A percentile compares a stretch with the other conserved stretches of the same genome.
These are phyloP conservation scores for Fusarium concolor DNA, from an alignment of 2,329 filamentous ascomycete genomes.

Conservation along the genomic window DNA sequence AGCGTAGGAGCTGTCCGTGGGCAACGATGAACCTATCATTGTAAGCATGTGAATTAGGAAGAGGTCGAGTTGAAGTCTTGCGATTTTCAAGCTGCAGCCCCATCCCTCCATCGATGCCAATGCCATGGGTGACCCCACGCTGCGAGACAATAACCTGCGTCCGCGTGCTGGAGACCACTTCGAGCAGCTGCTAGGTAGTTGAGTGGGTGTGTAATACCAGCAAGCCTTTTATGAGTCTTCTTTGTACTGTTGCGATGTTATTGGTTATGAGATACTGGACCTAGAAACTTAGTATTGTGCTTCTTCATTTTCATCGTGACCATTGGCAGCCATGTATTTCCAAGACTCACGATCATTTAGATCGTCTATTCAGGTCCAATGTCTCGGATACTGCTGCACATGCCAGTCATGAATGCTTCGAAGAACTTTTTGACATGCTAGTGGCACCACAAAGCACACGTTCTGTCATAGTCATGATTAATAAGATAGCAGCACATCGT, in stretches of 20 bases:
- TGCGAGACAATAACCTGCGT: slow-evolving; percentile 21
- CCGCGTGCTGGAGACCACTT: slow-evolving; percentile 40
- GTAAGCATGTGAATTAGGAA: slow-evolving; percentile 45
- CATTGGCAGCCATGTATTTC: not conserved
- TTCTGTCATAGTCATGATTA: slow-evolving; percentile 27
- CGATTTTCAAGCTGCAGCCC: slow-evolving; percentile 33
- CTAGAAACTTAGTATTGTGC: not conserved
- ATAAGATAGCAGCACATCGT: slow-evolving; percentile 1
- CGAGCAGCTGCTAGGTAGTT: not conserved
- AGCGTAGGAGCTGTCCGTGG: slow-evolving; percentile 28
- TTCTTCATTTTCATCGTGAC: not conserved
- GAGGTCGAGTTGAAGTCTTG: slow-evolving; percentile 34
- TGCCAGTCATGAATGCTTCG: slow-evolving; percentile 21
- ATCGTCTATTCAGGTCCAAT: not conserved
- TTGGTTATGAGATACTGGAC: not conserved
- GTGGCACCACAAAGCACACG: slow-evolving; percentile 38
- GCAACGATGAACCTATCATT: slow-evolving; percentile 48
- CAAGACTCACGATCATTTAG: not conserved
- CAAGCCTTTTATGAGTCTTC: slow-evolving; percentile 19
- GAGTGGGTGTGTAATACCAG: slow-evolving; percentile 2
- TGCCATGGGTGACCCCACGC: slow-evolving; percentile 39
- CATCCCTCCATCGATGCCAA: slow-evolving; percentile 15
- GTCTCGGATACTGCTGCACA: not conserved
- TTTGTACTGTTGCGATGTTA: slow-evolving; percentile 8
- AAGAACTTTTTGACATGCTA: slow-evolving; percentile 27